Conservation (phyloP, 2,329 filamentous ascomycete species). For the Diaporthe sp. region DNA sequence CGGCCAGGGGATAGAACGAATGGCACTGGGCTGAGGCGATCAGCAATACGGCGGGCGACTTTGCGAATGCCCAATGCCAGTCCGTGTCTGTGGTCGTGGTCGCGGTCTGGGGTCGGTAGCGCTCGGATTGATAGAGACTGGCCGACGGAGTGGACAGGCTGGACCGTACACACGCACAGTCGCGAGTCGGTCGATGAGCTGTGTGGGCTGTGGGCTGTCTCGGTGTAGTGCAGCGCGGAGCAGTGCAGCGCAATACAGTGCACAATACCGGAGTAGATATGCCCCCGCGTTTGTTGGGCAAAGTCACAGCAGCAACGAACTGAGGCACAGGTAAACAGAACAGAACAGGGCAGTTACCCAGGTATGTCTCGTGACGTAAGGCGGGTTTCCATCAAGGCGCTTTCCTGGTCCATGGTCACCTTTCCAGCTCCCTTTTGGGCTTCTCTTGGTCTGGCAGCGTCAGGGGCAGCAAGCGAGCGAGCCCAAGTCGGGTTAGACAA, state of each 20-base stretch:
- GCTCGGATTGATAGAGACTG: neutral
- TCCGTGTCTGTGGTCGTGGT: neutral
- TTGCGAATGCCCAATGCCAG: neutral
- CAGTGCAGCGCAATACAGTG: neutral
- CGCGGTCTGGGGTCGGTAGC: neutral
- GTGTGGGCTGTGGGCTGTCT: constrained; percentile 13
- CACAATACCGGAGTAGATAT: constrained; percentile 10
- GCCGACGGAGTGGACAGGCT: neutral
- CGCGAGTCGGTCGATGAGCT: neutral
- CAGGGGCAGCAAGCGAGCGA: constrained; percentile 30
- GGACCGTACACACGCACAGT: neutral
- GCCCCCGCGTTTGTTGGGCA: constrained; percentile 4
- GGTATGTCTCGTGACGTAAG: constrained; percentile 41
- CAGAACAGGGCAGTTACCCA: constrained; percentile 7
- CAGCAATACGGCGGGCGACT: constrained; percentile 9
- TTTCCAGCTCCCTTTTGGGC: neutral
- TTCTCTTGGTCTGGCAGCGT: constrained; percentile 26
- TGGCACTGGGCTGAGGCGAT: neutral
- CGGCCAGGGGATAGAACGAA: neutral
- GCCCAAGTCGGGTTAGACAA: constrained; percentile 39
- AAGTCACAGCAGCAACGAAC: constrained; percentile 1
- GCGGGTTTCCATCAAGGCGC: constrained; percentile 13
- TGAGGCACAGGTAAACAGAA: constrained; percentile 6
- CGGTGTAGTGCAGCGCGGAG: neutral
- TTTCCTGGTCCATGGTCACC: constrained; percentile 11